These are phyloP conservation scores for Excoecaria agallocha DNA, from an alignment of 345 rosid genomes.

Conservation along the genomic window DNA sequence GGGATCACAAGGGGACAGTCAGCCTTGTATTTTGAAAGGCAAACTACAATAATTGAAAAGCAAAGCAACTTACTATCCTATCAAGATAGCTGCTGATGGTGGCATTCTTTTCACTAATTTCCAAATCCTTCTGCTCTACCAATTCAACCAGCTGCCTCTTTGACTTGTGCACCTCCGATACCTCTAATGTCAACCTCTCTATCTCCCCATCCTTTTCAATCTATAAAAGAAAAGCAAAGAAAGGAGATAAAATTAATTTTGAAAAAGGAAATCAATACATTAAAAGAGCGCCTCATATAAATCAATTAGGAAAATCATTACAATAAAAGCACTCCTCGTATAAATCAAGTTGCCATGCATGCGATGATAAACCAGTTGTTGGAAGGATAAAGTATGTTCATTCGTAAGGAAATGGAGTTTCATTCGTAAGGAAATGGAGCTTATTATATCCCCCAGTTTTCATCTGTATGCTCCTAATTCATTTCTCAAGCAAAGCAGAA, in stretches of 20 bases:
- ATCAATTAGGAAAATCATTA: background rate
- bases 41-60: background rate
- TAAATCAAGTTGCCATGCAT: background rate
- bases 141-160: constrained; percentile 81
- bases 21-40: background rate
- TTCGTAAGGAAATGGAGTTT: background rate
- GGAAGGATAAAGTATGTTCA: background rate
- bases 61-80: constrained; percentile 56
- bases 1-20: constrained; percentile 7
- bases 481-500: background rate
- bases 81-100: constrained; percentile 69
- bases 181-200: constrained; percentile 68
- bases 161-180: constrained; percentile 72
- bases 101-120: constrained; percentile 75
- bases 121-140: constrained; percentile 77
- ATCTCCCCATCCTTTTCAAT: constrained; percentile 80
- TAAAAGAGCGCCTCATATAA: background rate
- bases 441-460: background rate
- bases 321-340: background rate
- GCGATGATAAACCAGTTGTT: background rate
- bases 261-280: background rate
- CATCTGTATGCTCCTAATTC: background rate
- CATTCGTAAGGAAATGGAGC: background rate
- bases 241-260: background rate
- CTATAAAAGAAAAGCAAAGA: constrained; percentile 28